These are phyloP conservation scores for Copromyces sp. DNA, from an alignment of 495 filamentous ascomycete species.

Conservation along the genomic window DNA sequence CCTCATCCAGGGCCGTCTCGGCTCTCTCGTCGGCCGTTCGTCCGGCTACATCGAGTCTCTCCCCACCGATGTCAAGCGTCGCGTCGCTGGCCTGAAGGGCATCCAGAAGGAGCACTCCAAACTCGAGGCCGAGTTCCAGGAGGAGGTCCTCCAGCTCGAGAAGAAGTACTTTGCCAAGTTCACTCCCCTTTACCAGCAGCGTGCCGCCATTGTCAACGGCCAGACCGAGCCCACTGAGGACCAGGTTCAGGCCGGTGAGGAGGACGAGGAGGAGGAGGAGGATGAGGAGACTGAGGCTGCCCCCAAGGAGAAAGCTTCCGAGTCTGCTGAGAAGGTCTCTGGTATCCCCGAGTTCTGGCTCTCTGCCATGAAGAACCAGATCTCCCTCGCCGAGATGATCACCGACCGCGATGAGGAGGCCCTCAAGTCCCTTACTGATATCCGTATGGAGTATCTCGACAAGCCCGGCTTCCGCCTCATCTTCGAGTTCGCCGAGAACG, in stretches of 20 bases:
- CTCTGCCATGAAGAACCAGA: constrained; percentile 98
- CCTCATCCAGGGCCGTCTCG: constrained; percentile 95
- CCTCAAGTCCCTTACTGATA: constrained; percentile 82
- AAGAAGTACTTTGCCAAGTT: constrained; percentile 99
- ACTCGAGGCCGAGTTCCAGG: constrained; percentile 95
- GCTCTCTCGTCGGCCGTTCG: constrained; percentile 83
- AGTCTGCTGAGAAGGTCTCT: constrained; percentile 36
- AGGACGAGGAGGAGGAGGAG: constrained; percentile 60
- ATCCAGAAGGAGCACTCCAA: constrained; percentile 98
- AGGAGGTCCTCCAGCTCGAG: constrained; percentile 93
- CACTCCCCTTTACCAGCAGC: constrained; percentile 93
- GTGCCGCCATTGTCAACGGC: constrained; percentile 88
- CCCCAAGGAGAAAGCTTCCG: constrained; percentile 37
- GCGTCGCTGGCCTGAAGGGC: constrained; percentile 90
- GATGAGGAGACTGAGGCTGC: constrained; percentile 46
- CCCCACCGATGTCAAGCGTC: constrained; percentile 75
- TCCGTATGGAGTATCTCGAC: constrained; percentile 98
- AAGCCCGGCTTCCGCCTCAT: constrained; percentile 95
- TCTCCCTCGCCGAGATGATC: constrained; percentile 93
- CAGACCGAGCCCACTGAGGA: constrained; percentile 70
- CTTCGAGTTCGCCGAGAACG: constrained; percentile 92
- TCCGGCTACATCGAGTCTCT: constrained; percentile 98
- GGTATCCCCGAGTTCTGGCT: constrained; percentile 99
- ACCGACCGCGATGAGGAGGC: constrained; percentile 92
- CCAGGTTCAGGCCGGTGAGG: constrained; percentile 78